Percentiles rank a stretch among this genome's conserved stretches.
Conservation (phyloP, 176 grass and related monocot species). For the Phoenix roebelenii region DNA sequence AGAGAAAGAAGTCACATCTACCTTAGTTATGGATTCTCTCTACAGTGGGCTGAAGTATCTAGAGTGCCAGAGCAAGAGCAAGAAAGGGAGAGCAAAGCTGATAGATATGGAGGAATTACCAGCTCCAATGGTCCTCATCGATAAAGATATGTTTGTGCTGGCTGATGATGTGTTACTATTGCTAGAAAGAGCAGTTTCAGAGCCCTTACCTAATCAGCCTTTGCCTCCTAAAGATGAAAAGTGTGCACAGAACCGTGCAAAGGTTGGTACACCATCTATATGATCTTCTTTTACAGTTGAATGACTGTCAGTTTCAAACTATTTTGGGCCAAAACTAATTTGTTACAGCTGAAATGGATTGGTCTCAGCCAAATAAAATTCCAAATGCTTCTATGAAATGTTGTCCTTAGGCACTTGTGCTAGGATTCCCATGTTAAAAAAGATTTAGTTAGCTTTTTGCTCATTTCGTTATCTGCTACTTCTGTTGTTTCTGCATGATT, state of each 20-base stretch:
- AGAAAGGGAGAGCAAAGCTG: constrained; percentile 42
- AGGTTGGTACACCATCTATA: constrained; percentile 27
- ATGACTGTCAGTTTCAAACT: no score
- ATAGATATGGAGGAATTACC: constrained; percentile 43
- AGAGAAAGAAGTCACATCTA: constrained; percentile 91
- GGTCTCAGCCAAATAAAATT: no score
- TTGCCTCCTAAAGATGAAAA: constrained; percentile 75
- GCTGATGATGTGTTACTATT: constrained; percentile 69
- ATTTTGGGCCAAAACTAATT: no score
- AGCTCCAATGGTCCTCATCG: constrained; percentile 63
- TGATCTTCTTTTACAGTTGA: no score
- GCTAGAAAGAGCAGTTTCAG: constrained; percentile 61
- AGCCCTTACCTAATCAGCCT: constrained; percentile 57
- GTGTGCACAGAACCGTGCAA: constrained; percentile 63
- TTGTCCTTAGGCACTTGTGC: no score
- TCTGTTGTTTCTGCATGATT: no score
- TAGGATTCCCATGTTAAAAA: no score
- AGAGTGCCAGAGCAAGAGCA: constrained; percentile 60
- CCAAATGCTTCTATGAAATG: no score
- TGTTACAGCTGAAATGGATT: no score
- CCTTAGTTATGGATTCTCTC: constrained; percentile 79
- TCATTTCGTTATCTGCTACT: no score
- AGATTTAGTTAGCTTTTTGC: no score
- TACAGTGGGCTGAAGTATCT: constrained; percentile 64
- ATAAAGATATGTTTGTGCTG: constrained; percentile 72